Evolutionary conservation across 2,329 filamentous ascomycete genomes (phyloP).

Genomic region (Aspergillus transmontanensis): DNA sequence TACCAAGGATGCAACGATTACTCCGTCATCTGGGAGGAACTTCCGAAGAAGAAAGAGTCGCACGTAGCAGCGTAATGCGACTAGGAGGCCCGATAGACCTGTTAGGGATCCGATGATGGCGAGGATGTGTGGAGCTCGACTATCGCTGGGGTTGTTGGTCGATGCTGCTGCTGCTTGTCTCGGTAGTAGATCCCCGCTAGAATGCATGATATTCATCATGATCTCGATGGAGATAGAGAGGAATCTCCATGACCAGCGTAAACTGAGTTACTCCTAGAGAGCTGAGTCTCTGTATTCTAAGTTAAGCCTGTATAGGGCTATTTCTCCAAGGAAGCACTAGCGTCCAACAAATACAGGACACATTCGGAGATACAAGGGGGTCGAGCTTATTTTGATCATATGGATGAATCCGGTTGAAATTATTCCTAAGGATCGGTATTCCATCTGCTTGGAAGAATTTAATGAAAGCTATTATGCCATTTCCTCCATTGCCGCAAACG

Average conservation of each 20-base stretch:
- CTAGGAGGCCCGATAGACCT: constrained; percentile 39
- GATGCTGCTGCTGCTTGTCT: neutral
- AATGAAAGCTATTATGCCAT: neutral
- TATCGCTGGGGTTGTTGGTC: neutral
- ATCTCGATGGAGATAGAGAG: neutral
- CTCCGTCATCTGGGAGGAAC: constrained; percentile 53
- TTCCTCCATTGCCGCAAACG: neutral
- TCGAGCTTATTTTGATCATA: neutral
- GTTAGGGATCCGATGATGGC: constrained; percentile 45
- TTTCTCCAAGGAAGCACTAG: neutral
- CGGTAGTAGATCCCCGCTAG: neutral
- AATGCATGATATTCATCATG: neutral
- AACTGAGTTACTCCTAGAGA: neutral
- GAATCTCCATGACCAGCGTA: neutral
- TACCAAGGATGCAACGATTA: constrained; percentile 48
- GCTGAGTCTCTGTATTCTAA: neutral
- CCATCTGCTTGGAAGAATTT: neutral
- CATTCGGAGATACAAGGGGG: no score
- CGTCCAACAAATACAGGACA: neutral
- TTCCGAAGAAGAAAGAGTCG: constrained; percentile 51
- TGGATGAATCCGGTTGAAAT: neutral
- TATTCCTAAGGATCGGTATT: neutral
- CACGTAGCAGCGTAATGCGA: constrained; percentile 51
- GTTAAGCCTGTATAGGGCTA: neutral
- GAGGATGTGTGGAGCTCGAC: constrained; percentile 34